Base-by-base conservation (phyloP, 345 rosid species). In the Boechera retrofracta region DNA sequence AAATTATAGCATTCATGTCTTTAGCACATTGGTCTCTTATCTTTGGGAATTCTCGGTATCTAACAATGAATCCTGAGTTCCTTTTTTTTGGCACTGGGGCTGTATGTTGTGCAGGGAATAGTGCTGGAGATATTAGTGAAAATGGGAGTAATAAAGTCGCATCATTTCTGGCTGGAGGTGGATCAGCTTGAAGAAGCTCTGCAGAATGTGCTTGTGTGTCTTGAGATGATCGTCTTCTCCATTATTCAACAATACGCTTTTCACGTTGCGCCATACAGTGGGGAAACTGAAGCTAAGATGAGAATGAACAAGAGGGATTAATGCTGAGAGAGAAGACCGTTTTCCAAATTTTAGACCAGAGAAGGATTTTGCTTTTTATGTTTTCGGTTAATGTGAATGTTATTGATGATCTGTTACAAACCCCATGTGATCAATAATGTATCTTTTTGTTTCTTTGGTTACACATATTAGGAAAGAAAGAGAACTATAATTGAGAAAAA, bases 221-320 rank as follows among this genome's bases (percentile, higher is more conserved):
- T 95, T 47, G 98, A 95, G 84, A 92, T 95, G 99, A 97, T 92
- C 3, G 81, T 92, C 64, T 92, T 95, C 85, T 83, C 99, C 8
- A 76, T 92, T 35, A 83, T 92, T 64, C 99, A 92, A 64, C 97
- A 87, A 75, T 91, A 92, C 80, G 99, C 99, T 7, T 95, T 83
- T 74, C 83, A 78, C 70, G 91, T 87, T 39, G 71, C 82, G 6
- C 98, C 98, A 28, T 95, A 92, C 53, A 89, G 96, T 61, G 94
- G 97, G 53, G 96, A 91, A 16, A 79, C 82, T 2, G 76, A 75
- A 56, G 71, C 86, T 24, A 92, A 82, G 84, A 47, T 89, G 82
- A 82, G 83, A 76, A 54, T 82, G 57, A 81, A 45, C 24, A 91
- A 83, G 79, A 87, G 93, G 67, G 77, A 69, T 16, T 88, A 89